Conservation (phyloP, 768 basidiomycete genomes). For the Boletus huronensis region DNA sequence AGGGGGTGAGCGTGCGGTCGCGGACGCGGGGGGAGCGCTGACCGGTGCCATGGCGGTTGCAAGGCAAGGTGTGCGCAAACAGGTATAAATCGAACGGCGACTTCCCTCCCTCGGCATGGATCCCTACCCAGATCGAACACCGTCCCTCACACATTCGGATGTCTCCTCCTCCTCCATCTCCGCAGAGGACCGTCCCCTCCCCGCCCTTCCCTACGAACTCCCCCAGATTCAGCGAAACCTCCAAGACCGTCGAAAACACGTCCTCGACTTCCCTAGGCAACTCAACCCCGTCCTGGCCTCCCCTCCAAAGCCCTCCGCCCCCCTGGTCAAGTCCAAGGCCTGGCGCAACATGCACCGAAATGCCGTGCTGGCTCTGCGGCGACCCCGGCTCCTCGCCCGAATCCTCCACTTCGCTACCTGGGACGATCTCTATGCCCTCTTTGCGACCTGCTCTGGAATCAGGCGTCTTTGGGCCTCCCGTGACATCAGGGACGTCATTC, state of each 20-base stretch:
- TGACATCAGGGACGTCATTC: conserved; percentile 36
- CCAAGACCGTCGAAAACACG: neutral
- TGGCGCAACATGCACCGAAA: conserved; percentile 30
- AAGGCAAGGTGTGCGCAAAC: conserved; percentile 7
- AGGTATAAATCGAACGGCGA: conserved; percentile 4
- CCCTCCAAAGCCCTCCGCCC: conserved; percentile 1
- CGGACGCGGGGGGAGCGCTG: neutral
- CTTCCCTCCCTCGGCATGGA: conserved; percentile 23
- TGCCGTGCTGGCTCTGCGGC: conserved; percentile 27
- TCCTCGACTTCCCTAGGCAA: neutral
- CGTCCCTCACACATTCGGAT: conserved; percentile 30
- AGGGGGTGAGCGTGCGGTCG: neutral
- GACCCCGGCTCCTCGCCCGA: conserved; percentile 33
- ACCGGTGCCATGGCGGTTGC: conserved; percentile 15
- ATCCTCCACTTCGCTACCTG: conserved; percentile 35
- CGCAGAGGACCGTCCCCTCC: conserved; percentile 21
- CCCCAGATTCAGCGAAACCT: neutral
- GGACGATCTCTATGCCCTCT: conserved; percentile 40
- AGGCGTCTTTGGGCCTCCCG: conserved; percentile 32
- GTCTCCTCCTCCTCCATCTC: conserved; percentile 18
- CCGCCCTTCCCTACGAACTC: conserved; percentile 8
- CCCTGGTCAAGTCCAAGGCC: conserved; percentile 16
- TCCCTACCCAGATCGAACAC: conserved; percentile 20
- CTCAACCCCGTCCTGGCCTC: neutral
- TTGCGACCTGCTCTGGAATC: conserved; percentile 34